These are phyloP conservation scores for Astrothelium subdiscretum DNA, from an alignment of 495 filamentous ascomycete genomes.

Conservation along the genomic window DNA sequence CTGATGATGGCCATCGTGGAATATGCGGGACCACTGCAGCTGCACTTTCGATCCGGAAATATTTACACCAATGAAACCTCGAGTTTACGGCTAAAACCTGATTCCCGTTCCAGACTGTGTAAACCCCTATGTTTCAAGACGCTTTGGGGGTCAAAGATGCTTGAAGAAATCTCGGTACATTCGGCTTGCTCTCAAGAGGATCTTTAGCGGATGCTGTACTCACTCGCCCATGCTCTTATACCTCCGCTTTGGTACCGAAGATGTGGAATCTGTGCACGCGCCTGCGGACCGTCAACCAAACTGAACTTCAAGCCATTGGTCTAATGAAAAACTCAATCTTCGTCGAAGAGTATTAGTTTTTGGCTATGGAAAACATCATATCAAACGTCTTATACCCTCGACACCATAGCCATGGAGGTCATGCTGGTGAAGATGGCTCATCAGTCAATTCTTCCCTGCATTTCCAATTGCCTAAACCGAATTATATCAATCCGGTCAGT, in stretches of 20 bases:
- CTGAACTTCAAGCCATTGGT: neutral
- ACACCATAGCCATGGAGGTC: neutral
- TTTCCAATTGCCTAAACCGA: conserved; percentile 1
- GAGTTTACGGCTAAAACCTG: neutral
- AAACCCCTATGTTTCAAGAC: neutral
- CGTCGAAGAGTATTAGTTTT: neutral
- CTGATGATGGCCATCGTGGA: neutral
- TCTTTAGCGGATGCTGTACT: neutral
- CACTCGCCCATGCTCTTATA: neutral
- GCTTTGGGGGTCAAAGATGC: neutral
- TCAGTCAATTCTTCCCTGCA: neutral
- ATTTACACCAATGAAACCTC: neutral
- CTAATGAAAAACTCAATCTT: neutral
- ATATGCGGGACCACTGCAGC: neutral
- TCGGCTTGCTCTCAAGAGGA: neutral
- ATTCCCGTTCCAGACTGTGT: neutral
- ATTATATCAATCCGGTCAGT: conserved; percentile 6
- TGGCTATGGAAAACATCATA: neutral
- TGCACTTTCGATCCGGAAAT: neutral
- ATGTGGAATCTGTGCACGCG: neutral
- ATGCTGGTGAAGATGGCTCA: neutral
- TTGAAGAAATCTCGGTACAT: neutral
- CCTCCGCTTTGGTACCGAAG: neutral
- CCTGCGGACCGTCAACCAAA: neutral
- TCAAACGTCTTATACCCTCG: neutral